Conservation (phyloP, 2,329 filamentous ascomycete species). For the Fusarium oxysporum region DNA sequence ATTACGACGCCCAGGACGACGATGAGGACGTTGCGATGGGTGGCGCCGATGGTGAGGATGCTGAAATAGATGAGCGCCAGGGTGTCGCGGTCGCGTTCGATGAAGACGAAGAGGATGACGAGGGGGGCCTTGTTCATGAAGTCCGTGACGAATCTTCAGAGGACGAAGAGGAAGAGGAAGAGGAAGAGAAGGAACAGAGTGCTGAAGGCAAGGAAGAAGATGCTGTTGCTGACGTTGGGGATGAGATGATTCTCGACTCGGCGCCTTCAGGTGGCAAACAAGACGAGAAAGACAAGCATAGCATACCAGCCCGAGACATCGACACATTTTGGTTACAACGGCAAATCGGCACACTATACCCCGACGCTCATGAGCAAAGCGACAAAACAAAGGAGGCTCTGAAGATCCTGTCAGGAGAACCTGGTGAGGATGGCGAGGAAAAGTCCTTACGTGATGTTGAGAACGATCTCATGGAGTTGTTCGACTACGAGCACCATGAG, state of each 20-base stretch:
- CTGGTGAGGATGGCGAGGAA: slow-evolving; percentile 81
- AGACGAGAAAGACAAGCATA: slow-evolving; percentile 67
- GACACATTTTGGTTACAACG: slow-evolving; percentile 98
- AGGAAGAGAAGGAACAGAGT: slow-evolving; percentile 67
- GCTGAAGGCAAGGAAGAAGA: slow-evolving; percentile 63
- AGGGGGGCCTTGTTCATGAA: slow-evolving; percentile 81
- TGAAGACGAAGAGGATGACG: slow-evolving; percentile 88
- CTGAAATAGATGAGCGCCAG: slow-evolving; percentile 91
- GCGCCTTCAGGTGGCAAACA: slow-evolving; percentile 59
- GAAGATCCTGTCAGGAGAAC: slow-evolving; percentile 81
- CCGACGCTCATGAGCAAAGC: slow-evolving; percentile 91
- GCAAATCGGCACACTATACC: slow-evolving; percentile 87
- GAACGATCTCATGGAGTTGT: slow-evolving; percentile 97
- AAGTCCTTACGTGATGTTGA: slow-evolving; percentile 92
- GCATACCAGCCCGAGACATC: slow-evolving; percentile 86
- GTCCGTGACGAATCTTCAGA: slow-evolving; percentile 89
- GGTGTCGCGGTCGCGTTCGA: slow-evolving; percentile 98
- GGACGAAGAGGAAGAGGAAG: slow-evolving; percentile 72
- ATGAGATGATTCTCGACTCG: slow-evolving; percentile 87
- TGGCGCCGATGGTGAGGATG: slow-evolving; percentile 71
- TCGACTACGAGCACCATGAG: slow-evolving; percentile 96
- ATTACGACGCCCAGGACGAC: slow-evolving; percentile 96
- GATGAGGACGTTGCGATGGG: slow-evolving; percentile 87
- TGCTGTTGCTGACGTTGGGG: slow-evolving; percentile 71
- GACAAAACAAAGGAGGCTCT: slow-evolving; percentile 91